A percentile compares a stretch with the other conserved stretches of the same genome.
phyloP scores from a whole-genome alignment of 1,284 basidiomycete genomes.

The Leccinum laetum region DNA sequence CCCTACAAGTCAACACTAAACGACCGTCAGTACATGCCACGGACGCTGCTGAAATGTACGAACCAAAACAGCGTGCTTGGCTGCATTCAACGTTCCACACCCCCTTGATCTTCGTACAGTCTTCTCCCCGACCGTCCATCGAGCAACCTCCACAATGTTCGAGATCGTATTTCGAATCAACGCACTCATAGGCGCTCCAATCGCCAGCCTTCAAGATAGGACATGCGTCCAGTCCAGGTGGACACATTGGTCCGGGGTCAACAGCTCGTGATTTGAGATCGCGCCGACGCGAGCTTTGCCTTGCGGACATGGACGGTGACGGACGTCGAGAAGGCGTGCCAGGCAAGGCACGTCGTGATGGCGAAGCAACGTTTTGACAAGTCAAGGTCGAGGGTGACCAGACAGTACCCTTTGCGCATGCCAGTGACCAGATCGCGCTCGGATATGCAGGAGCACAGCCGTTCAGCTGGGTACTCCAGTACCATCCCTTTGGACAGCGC shows the following conservation, averaged over 20 bases:
- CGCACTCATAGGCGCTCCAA: slow-evolving; percentile 59
- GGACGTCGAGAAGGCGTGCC: slow-evolving; percentile 1
- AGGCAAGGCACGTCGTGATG: slow-evolving; percentile 3
- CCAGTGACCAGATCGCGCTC: slow-evolving; percentile 1
- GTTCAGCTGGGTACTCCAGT: slow-evolving; percentile 12
- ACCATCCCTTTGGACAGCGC: slow-evolving; percentile 20
- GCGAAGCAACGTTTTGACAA: slow-evolving; percentile 9
- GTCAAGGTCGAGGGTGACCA: slow-evolving; percentile 16
- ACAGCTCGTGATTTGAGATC: slow-evolving; percentile 38
- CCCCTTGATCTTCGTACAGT: slow-evolving; percentile 68
- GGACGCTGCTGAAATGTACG: slow-evolving; percentile 3
- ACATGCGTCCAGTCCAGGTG: slow-evolving; percentile 58
- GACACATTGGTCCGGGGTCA: slow-evolving; percentile 26
- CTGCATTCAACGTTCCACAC: slow-evolving; percentile 72
- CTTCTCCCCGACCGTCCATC: slow-evolving; percentile 59
- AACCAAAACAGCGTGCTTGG: slow-evolving; percentile 31
- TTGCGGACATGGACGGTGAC: slow-evolving; percentile 10
- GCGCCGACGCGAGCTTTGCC: slow-evolving; percentile 5
- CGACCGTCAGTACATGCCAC: neutral
- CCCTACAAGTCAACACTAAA: slow-evolving; percentile 16
- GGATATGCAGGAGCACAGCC: slow-evolving; percentile 16
- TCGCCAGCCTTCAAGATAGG: slow-evolving; percentile 45
- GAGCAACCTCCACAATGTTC: slow-evolving; percentile 76
- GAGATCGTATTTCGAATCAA: slow-evolving; percentile 56
- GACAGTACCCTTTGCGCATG: slow-evolving; percentile 1